Percentiles rank a stretch among this genome's conserved stretches.
Conservation (phyloP, 2,329 filamentous ascomycete species). For the Talaromyces marneffei region DNA sequence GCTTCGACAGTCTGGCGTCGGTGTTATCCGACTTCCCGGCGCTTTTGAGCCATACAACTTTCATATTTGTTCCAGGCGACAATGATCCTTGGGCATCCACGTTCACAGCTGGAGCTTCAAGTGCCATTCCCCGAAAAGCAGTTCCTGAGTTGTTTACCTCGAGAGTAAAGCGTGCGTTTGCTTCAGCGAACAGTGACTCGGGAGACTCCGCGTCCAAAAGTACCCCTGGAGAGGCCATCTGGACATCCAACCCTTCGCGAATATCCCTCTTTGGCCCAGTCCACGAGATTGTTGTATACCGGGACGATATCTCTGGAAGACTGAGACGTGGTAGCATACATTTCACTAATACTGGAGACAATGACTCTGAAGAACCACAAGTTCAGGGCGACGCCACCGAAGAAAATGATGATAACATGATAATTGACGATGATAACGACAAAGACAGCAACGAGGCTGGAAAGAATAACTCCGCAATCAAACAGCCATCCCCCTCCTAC, state of each 20-base stretch:
- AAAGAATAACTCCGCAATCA: background rate
- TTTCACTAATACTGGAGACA: slow-evolving; percentile 1
- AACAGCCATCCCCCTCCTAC: slow-evolving; percentile 23
- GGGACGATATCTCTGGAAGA: slow-evolving; percentile 78
- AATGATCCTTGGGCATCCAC: slow-evolving; percentile 95
- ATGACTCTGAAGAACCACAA: slow-evolving; percentile 2
- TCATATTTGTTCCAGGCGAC: slow-evolving; percentile 90
- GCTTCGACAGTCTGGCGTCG: slow-evolving; percentile 81
- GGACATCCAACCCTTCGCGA: slow-evolving; percentile 81
- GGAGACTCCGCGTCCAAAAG: slow-evolving; percentile 47
- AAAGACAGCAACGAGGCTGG: background rate
- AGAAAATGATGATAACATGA: background rate
- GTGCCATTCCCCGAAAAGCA: slow-evolving; percentile 43
- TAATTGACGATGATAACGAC: background rate
- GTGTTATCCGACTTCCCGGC: slow-evolving; percentile 76
- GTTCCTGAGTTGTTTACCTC: slow-evolving; percentile 89
- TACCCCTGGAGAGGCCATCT: slow-evolving; percentile 67
- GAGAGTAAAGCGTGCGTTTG: slow-evolving; percentile 73
- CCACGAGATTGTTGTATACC: slow-evolving; percentile 79
- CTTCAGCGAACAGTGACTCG: slow-evolving; percentile 66
- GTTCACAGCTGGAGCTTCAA: slow-evolving; percentile 52
- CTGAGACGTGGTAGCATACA: slow-evolving; percentile 69
- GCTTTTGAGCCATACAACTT: slow-evolving; percentile 71
- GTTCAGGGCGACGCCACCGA: background rate
- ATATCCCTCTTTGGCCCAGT: slow-evolving; percentile 79